Conservation (phyloP, 208 protist species). For the Acanthamoeba castellanii region DNA sequence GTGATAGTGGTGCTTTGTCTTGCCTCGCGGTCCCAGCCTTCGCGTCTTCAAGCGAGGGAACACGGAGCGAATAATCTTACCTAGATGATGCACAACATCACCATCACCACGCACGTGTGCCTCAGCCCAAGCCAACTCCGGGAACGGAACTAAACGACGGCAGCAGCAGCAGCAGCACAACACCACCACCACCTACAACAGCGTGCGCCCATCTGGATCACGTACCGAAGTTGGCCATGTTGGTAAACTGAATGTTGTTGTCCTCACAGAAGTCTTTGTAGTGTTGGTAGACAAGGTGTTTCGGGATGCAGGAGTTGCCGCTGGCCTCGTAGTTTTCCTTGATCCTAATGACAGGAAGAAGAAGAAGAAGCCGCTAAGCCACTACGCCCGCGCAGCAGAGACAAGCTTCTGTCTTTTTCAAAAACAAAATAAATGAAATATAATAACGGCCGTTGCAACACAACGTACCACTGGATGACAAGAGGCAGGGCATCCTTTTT, state of each 20-base stretch:
- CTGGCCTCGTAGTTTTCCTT: conserved; percentile 71
- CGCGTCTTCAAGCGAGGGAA: conserved; percentile 67
- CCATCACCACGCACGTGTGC: neutral
- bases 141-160: too few species aligned
- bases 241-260: conserved; percentile 67
- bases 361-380: neutral
- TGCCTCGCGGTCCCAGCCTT: conserved; percentile 63
- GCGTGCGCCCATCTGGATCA: too few species aligned
- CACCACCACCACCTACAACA: too few species aligned
- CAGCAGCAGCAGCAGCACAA: too few species aligned
- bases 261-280: conserved; percentile 70
- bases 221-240: conserved; percentile 74
- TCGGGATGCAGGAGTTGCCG: conserved; percentile 62
- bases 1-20: conserved; percentile 76
- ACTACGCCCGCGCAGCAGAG: too few species aligned
- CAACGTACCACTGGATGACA: conserved; percentile 38
- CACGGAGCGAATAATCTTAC: conserved; percentile 64
- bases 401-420: too few species aligned
- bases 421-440: conserved; percentile 8
- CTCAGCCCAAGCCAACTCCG: neutral
- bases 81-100: neutral
- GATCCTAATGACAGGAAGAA: conserved; percentile 19
- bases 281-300: conserved; percentile 74
- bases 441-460: neutral
- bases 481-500: conserved; percentile 66